Percentiles rank a stretch among this genome's conserved stretches.
phyloP scores from a whole-genome alignment of 345 rosid genomes.

The Eucalyptus leucophloia region DNA sequence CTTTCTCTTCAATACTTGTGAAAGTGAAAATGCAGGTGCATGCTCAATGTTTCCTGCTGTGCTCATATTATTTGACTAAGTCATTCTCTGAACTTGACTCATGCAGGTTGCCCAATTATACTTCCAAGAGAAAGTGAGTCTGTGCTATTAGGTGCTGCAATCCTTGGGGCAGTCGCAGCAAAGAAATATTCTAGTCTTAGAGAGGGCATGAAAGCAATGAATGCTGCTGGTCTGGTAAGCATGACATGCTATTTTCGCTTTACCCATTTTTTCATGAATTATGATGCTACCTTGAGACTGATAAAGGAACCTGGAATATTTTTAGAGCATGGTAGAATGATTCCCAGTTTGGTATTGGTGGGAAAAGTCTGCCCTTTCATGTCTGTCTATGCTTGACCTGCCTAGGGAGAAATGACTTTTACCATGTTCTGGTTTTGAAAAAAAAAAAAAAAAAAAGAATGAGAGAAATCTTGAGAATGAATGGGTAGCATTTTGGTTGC shows the following conservation, averaged over 20 bases:
- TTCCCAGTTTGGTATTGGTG: neutral
- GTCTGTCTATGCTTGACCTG: neutral
- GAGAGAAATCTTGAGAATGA: neutral
- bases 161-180: conserved; percentile 85
- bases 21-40: neutral
- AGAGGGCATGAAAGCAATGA: conserved; percentile 83
- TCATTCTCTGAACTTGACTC: neutral
- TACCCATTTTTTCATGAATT: neutral
- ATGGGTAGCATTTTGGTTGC: neutral
- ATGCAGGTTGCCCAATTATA: conserved; percentile 73
- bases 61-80: neutral
- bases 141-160: conserved; percentile 87
- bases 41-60: neutral
- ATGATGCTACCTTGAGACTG: neutral
- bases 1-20: neutral
- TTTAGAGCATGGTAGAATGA: neutral
- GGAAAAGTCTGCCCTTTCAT: neutral
- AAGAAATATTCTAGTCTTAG: conserved; percentile 50
- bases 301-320: neutral
- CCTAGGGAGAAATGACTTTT: neutral
- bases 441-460: neutral
- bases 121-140: conserved; percentile 91
- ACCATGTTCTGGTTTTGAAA: neutral
- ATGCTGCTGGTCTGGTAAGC: conserved; percentile 81
- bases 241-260: neutral